Conservation (phyloP, 768 basidiomycete genomes). For the Amanita phalloides region DNA sequence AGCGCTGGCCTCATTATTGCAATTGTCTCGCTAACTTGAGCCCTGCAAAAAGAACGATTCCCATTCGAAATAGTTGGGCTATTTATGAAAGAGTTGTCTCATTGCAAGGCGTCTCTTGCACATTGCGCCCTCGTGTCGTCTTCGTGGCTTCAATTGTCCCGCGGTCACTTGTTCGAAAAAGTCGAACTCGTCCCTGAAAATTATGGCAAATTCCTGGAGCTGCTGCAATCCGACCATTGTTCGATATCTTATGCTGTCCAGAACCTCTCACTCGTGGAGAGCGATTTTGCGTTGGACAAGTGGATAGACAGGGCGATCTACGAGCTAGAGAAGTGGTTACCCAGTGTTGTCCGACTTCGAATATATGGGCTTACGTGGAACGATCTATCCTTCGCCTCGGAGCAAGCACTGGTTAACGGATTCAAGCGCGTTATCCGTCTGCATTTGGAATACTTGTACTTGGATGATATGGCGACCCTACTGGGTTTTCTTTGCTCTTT, state of each 20-base stretch:
- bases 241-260: neutral
- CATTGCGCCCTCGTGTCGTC: neutral
- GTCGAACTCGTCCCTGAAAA: neutral
- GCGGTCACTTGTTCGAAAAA: neutral
- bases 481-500: neutral
- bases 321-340: neutral
- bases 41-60: neutral
- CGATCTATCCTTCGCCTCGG: neutral
- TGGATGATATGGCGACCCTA: neutral
- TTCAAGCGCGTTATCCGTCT: neutral
- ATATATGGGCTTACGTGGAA: conserved; percentile 1
- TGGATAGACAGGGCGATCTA: neutral
- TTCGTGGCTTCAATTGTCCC: neutral
- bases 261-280: neutral
- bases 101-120: neutral
- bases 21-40: neutral
- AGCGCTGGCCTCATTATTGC: neutral
- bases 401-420: neutral
- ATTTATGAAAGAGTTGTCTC: neutral
- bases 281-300: neutral
- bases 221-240: neutral
- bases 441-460: neutral
- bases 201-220: neutral
- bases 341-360: neutral
- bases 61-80: neutral